These are phyloP conservation scores for Acaromyces ingoldii DNA, from an alignment of 1,284 basidiomycete species.

Conservation along the genomic window DNA sequence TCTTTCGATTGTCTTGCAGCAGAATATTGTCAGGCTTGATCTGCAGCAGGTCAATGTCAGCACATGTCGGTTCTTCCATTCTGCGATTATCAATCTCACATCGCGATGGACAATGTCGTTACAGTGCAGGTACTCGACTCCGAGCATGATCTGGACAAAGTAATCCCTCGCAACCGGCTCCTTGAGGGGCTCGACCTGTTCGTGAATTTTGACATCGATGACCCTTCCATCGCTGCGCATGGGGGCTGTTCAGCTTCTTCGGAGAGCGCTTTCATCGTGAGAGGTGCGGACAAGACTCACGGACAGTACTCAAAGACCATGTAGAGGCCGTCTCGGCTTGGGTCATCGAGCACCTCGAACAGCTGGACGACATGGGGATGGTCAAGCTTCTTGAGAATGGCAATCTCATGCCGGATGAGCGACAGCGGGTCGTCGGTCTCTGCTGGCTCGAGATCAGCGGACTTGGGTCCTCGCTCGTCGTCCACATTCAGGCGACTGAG, in stretches of 20 bases:
- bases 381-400: slow-evolving; percentile 43
- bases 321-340: slow-evolving; percentile 56
- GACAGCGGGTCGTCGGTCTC: slow-evolving; percentile 35
- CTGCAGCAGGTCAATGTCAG: slow-evolving; percentile 14
- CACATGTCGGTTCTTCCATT: no score
- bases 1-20: slow-evolving; percentile 54
- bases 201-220: slow-evolving; percentile 52
- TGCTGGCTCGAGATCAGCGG: neutral
- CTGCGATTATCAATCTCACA: slow-evolving; percentile 27
- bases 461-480: neutral
- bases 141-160: slow-evolving; percentile 58
- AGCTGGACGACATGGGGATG: slow-evolving; percentile 56
- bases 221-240: slow-evolving; percentile 55
- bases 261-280: neutral
- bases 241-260: neutral
- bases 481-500: no score
- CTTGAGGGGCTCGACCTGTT: slow-evolving; percentile 39
- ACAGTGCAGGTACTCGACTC: slow-evolving; percentile 58
- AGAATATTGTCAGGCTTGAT: slow-evolving; percentile 60
- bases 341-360: slow-evolving; percentile 59
- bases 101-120: slow-evolving; percentile 58
- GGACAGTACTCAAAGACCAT: slow-evolving; percentile 52
- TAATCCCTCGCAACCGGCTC: slow-evolving; percentile 54
- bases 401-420: slow-evolving; percentile 44
- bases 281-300: slow-evolving; percentile 5